Evolutionary conservation across 2,329 filamentous ascomycete species (phyloP).

Genomic region (Penicillium sp.): DNA sequence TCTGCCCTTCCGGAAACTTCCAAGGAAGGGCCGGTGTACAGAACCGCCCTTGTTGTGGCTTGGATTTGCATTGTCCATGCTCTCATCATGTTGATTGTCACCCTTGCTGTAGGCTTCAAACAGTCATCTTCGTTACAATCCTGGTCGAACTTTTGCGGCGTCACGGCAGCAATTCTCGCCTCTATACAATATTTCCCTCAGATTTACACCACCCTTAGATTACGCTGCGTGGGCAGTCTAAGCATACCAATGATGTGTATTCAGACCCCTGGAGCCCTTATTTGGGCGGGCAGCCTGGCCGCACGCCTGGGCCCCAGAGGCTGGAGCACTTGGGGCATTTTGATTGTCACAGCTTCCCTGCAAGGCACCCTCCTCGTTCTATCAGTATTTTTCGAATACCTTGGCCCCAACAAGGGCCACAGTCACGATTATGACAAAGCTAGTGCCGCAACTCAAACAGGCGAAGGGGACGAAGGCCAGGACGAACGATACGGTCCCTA

Average conservation of each 20-base stretch:
- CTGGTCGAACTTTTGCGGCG: conserved; percentile 86
- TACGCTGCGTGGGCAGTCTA: conserved; percentile 86
- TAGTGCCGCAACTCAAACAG: conserved; percentile 14
- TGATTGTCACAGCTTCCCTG: conserved; percentile 81
- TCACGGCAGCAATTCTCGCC: conserved; percentile 78
- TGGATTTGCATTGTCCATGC: conserved; percentile 75
- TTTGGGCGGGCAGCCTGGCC: conserved; percentile 86
- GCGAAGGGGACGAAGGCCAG: conserved; percentile 17
- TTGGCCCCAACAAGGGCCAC: conserved; percentile 51
- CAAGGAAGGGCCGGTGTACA: conserved; percentile 68
- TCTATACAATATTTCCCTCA: conserved; percentile 93
- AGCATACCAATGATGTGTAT: conserved; percentile 99
- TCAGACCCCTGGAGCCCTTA: conserved; percentile 88
- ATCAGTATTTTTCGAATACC: conserved; percentile 72
- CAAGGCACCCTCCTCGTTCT: conserved; percentile 81
- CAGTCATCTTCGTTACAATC: conserved; percentile 67
- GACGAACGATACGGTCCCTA: conserved; percentile 30
- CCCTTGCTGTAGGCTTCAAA: conserved; percentile 68
- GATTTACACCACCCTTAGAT: conserved; percentile 85
- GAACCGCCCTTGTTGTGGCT: conserved; percentile 78
- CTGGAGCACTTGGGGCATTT: conserved; percentile 96
- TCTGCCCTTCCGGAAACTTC: conserved; percentile 49
- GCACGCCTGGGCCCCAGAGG: conserved; percentile 77
- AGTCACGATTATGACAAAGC: conserved; percentile 29
- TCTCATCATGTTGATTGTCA: conserved; percentile 67